Conservation (phyloP, 441 rosid genomes). For the Bocquillonia castaneifolia region DNA sequence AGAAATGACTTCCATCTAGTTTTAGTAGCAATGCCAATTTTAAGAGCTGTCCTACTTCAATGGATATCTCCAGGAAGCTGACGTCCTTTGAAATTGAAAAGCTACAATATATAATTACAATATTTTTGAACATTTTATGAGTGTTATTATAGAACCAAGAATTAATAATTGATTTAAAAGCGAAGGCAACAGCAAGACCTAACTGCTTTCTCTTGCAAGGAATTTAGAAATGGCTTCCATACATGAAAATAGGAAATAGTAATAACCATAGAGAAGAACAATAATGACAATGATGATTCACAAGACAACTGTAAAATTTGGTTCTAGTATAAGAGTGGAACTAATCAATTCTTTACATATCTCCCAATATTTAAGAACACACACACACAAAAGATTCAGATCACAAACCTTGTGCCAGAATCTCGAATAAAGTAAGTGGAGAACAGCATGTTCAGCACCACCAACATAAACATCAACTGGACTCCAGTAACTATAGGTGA, state of each 20-base stretch:
- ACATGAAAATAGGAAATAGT: neutral
- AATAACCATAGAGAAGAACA: neutral
- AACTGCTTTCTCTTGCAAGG: constrained; percentile 15
- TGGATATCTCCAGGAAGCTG: neutral
- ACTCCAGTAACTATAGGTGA: constrained; percentile 73
- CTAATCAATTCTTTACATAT: neutral
- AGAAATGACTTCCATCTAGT: neutral
- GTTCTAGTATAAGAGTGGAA: neutral
- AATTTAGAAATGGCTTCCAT: neutral
- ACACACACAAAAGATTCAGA: constrained; percentile 9
- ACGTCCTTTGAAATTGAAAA: neutral
- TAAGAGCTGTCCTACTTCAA: neutral
- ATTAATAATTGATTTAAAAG: neutral
- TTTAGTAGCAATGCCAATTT: constrained; percentile 5
- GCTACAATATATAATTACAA: neutral
- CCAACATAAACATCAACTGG: constrained; percentile 95
- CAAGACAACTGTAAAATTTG: neutral
- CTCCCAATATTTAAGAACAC: constrained; percentile 3
- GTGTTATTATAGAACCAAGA: neutral
- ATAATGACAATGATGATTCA: neutral
- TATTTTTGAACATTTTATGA: neutral
- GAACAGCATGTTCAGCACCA: constrained; percentile 99
- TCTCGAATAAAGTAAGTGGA: constrained; percentile 90
- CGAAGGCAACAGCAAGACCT: neutral
- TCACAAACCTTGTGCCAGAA: constrained; percentile 94